A percentile compares a stretch with the other conserved stretches of the same genome.
Conservation (phyloP, 2,329 filamentous ascomycete genomes). For the Botrytis aclada region DNA sequence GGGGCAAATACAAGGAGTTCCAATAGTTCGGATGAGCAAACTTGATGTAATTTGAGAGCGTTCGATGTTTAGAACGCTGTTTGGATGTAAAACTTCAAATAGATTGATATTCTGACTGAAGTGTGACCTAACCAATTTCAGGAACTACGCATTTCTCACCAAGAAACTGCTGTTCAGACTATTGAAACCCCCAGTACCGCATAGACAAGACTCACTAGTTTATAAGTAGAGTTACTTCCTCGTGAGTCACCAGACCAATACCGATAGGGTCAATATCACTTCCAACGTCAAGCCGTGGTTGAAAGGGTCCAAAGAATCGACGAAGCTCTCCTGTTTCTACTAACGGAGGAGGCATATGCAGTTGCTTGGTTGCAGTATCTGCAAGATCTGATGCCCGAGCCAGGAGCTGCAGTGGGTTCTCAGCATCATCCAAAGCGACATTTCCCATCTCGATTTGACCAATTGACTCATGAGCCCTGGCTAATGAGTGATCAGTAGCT, state of each 20-base stretch:
- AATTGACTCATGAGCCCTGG: background rate
- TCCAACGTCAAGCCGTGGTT: slow-evolving; percentile 60
- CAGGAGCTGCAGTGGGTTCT: slow-evolving; percentile 71
- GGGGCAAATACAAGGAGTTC: background rate
- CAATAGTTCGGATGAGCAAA: background rate
- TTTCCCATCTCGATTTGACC: slow-evolving; percentile 42
- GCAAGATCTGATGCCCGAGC: slow-evolving; percentile 66
- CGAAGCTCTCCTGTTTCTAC: slow-evolving; percentile 46
- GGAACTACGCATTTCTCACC: background rate
- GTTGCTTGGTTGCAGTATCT: slow-evolving; percentile 22
- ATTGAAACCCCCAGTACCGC: background rate
- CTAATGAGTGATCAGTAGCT: background rate
- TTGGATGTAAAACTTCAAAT: background rate
- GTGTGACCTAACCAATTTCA: background rate
- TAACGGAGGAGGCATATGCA: background rate
- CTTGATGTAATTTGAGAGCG: background rate
- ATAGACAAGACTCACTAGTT: slow-evolving; percentile 50
- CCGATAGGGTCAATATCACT: slow-evolving; percentile 65
- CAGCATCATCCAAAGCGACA: slow-evolving; percentile 66
- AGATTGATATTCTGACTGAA: background rate
- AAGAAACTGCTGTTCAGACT: background rate
- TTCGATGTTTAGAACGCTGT: background rate
- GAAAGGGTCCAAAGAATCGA: slow-evolving; percentile 64
- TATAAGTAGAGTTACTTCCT: slow-evolving; percentile 64
- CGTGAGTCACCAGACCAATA: slow-evolving; percentile 63